A percentile compares a stretch with the other conserved stretches of the same genome.
phyloP scores from a whole-genome alignment of 768 basidiomycete species.

The Podaxis pistillaris region DNA sequence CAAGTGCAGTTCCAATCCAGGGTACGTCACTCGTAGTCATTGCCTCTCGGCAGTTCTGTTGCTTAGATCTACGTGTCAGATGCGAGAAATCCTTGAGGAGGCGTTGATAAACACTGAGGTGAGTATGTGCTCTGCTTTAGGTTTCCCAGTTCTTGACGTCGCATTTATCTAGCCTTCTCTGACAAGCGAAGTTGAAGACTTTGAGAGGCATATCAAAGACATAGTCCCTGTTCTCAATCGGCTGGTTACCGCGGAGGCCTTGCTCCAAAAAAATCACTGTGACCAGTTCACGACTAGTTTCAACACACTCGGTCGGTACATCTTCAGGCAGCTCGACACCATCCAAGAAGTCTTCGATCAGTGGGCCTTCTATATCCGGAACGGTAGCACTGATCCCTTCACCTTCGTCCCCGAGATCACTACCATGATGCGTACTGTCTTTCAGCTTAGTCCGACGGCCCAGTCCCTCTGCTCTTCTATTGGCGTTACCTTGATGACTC shows the following conservation, averaged over 20 bases:
- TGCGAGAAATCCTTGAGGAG: neutral
- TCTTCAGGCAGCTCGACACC: neutral
- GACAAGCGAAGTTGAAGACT: neutral
- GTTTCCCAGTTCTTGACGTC: too few relatives aligned
- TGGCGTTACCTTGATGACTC: neutral
- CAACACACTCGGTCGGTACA: neutral
- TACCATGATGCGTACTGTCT: neutral
- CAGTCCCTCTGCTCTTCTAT: neutral
- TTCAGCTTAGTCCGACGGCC: neutral
- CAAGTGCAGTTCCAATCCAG: neutral
- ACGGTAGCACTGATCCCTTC: neutral
- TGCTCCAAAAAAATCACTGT: neutral
- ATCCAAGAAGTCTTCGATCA: neutral
- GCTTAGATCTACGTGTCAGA: neutral
- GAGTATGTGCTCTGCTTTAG: neutral
- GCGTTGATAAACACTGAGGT: neutral
- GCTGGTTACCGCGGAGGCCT: neutral
- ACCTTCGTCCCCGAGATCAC: neutral
- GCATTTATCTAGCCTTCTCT: neutral
- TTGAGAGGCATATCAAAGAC: neutral
- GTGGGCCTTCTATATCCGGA: neutral
- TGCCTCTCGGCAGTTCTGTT: neutral
- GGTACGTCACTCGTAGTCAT: neutral
- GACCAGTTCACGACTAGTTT: neutral
- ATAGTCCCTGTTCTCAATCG: neutral